Base-by-base conservation (phyloP, 345 rosid genomes). In the Camelina laxa region DNA sequence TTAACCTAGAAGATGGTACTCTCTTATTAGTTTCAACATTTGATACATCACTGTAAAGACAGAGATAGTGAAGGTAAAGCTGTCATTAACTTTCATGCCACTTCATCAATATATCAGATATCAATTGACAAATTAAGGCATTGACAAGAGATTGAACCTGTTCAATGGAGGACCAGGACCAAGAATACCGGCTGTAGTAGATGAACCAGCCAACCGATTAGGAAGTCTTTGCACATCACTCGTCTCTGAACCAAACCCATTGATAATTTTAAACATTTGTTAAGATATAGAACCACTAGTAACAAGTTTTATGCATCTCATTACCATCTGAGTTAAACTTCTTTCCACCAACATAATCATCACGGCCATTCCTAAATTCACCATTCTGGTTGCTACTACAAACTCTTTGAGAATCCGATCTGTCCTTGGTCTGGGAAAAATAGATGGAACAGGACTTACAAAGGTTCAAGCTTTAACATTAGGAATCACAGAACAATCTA, bases 1-100 rank as follows among this genome's bases (percentile, higher is more conserved):
- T 88, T 67, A 79, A 85, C 78, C 86, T 90, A 59, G 86, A 69
- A 60, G 85, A 81, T 76, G 84, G 87, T 7, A 79, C 35, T 51
- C 45, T 64, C 81, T 82, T 3, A 27, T 27, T 89, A 76, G 68
- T 79, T 70, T 81, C 84, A 54, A 74, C 31, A 35, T 79, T 65
- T 31, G 62, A 50, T 48, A 63, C 69, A 50, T 82, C 90, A 68
- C 97, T 94, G 90, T 85, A 83, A 42, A 55, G 39, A 73, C 21
- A 60, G 5, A 60, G 20, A 36, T 11, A 60, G 30, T 47, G 22
- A n/a, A 44, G 20, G 39, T 63, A 41, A 61, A 22, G 27, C 19
- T 62, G 54, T 7, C 17, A 20, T 36, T 63, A 63, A 41, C 20
- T 62, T 21, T 4, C 22, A 39, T 41, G 51, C n/a, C 38, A 62